Base-by-base conservation (phyloP, 495 filamentous ascomycete genomes). In the Talaromyces proteolyticus region DNA sequence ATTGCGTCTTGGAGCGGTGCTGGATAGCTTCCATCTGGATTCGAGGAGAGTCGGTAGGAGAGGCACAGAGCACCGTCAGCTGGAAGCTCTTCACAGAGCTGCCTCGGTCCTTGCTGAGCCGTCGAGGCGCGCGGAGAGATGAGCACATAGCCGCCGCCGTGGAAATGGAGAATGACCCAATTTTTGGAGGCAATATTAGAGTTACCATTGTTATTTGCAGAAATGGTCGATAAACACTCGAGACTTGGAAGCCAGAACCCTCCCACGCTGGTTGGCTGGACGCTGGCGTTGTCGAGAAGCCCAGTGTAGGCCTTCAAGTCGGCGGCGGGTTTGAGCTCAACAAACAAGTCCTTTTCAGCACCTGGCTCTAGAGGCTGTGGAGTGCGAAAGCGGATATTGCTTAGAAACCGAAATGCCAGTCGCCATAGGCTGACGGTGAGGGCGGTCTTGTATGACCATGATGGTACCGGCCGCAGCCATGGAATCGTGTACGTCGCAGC, bases 61-160 rank as follows among this genome's bases (percentile, higher is more conserved):
- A 59, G 59, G 39, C 53, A 63, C 17, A 66, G 54, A 6, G 67
- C 59, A 42, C 60, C 47, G 5, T 44, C 40, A 1, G 57, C 25
- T 2, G 74, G 51, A 62, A 71, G 1, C 65, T 70, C 8, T 64
- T 57, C 48, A 66, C 69, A n/a, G 55, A 51, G 24, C 60, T 60
- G 7, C 67, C 24, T 36, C 6, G 23, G 26, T 0, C 44, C 44
- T 45, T 25, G 43, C 20, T 45, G 43, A n/a, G 29, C 24, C 2
- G 25, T 12, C 7, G 44, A 11, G 17, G 34, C 44, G 14, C 44
- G 52, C 14, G 65, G 64, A 56, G 67, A 61, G 47, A 68, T 60
- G 44, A 74, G 36, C 19, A 76, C 66, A 52, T 63, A 80, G 10
- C 67, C 73, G 21, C 76, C 77, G 42, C 75, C 74, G 53, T 79